Conservation (phyloP, 2,329 filamentous ascomycete genomes). For the Triangularia verruculosa region DNA sequence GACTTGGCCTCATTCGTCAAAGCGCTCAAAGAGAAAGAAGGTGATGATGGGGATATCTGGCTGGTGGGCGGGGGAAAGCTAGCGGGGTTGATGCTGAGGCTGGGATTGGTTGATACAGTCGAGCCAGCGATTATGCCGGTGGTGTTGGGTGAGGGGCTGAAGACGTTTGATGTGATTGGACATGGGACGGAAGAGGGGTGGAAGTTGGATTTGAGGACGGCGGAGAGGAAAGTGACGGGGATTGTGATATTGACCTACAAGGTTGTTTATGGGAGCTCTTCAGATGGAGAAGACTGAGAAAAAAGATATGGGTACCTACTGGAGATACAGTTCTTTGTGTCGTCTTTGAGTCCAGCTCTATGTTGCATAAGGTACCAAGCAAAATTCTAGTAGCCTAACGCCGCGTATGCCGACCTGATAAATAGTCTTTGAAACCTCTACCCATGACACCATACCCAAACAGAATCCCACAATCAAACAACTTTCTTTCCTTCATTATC, state of each 20-base stretch:
- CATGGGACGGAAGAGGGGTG: background rate
- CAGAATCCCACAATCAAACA: background rate
- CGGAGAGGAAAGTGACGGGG: slow-evolving; percentile 10
- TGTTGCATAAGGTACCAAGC: too few relatives aligned
- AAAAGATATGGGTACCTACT: too few relatives aligned
- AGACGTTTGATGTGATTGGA: slow-evolving; percentile 21
- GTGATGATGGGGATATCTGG: slow-evolving; percentile 33
- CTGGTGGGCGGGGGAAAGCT: slow-evolving; percentile 37
- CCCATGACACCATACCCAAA: background rate
- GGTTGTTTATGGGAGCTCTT: background rate
- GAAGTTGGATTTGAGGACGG: slow-evolving; percentile 13
- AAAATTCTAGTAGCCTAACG: too few relatives aligned
- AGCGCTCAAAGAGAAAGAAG: slow-evolving; percentile 22
- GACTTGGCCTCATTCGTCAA: slow-evolving; percentile 19
- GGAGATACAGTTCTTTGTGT: too few relatives aligned
- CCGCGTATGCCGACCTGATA: too few relatives aligned
- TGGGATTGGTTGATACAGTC: slow-evolving; percentile 32
- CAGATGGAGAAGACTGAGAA: background rate
- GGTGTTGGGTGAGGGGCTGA: slow-evolving; percentile 28
- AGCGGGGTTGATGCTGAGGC: slow-evolving; percentile 30
- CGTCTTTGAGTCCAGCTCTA: too few relatives aligned
- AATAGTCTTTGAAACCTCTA: background rate
- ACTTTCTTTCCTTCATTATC: background rate
- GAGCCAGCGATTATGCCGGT: slow-evolving; percentile 33
- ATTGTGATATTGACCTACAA: slow-evolving; percentile 20